Percentiles rank a stretch among this genome's conserved stretches.
Evolutionary conservation across 2,329 filamentous ascomycete genomes (phyloP).

Genomic region (Claviceps spartinae): DNA sequence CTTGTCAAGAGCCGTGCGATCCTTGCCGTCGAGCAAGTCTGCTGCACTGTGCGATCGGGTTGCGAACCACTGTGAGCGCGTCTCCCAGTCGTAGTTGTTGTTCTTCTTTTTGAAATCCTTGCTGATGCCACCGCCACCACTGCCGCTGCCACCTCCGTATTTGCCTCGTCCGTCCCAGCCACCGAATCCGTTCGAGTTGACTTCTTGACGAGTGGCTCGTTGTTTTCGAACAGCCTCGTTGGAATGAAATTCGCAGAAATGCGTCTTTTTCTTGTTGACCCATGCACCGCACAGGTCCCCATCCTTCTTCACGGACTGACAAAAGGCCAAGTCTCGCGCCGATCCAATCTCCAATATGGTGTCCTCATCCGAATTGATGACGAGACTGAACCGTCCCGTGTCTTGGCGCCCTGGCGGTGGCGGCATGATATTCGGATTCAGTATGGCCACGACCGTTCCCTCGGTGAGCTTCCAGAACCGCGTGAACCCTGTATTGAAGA

Average conservation of each 20-base stretch:
- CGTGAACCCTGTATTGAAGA: slow-evolving; percentile 83
- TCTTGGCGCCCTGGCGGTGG: slow-evolving; percentile 62
- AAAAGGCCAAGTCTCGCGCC: slow-evolving; percentile 76
- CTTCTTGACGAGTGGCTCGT: slow-evolving; percentile 55
- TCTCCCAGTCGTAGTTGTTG: slow-evolving; percentile 42
- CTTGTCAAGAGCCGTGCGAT: slow-evolving; percentile 41
- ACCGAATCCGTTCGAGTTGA: slow-evolving; percentile 53
- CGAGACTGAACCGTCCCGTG: slow-evolving; percentile 73
- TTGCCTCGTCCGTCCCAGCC: slow-evolving; percentile 18
- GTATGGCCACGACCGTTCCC: slow-evolving; percentile 81
- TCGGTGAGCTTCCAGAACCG: slow-evolving; percentile 88
- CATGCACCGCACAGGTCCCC: slow-evolving; percentile 68
- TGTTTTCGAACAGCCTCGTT: slow-evolving; percentile 64
- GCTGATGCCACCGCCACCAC: not conserved
- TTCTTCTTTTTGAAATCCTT: slow-evolving; percentile 11
- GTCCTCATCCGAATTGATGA: slow-evolving; percentile 74
- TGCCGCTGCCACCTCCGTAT: slow-evolving; percentile 7
- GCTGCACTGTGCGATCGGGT: slow-evolving; percentile 39
- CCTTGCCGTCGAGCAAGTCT: slow-evolving; percentile 51
- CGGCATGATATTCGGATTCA: slow-evolving; percentile 86
- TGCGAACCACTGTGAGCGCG: slow-evolving; percentile 44
- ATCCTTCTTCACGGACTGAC: slow-evolving; percentile 73
- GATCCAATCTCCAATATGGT: slow-evolving; percentile 80
- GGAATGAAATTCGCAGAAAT: slow-evolving; percentile 87
- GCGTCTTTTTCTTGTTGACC: slow-evolving; percentile 78